A percentile compares a stretch with the other conserved stretches of the same genome.
Conservation (phyloP, 805 yeast genomes). For the Saccharomycopsis babjevae region DNA sequence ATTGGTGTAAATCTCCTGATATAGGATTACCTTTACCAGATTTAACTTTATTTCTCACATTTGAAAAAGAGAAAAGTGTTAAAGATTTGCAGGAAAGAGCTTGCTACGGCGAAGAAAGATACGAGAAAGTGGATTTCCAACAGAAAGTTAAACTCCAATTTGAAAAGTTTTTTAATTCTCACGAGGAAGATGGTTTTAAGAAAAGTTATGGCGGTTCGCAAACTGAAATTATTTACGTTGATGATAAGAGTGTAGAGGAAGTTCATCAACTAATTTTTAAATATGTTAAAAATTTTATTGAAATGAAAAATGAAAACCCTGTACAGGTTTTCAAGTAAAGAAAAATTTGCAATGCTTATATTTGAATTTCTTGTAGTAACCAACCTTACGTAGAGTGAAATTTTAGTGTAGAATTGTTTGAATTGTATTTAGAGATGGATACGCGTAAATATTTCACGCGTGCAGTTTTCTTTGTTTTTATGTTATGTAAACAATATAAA, state of each 20-base stretch:
- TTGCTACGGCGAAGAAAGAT: conserved; percentile 92
- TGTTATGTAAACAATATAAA: no score
- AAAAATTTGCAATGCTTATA: no score
- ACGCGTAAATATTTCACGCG: no score
- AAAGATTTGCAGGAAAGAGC: conserved; percentile 38
- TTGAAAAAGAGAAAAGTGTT: conserved; percentile 34
- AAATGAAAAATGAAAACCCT: not conserved
- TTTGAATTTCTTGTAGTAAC: no score
- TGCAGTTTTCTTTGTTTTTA: no score
- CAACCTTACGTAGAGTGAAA: no score
- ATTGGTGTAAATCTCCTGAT: conserved; percentile 82
- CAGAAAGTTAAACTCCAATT: conserved; percentile 56
- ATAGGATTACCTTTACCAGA: conserved; percentile 83
- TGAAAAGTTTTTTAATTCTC: conserved; percentile 30
- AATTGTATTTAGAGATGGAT: no score
- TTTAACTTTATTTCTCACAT: conserved; percentile 62
- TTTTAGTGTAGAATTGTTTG: no score
- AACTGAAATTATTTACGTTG: conserved; percentile 50
- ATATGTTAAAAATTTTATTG: not conserved
- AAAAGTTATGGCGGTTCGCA: conserved; percentile 16
- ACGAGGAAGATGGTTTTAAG: conserved; percentile 1
- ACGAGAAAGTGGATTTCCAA: conserved; percentile 72
- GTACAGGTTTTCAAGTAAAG: conserved; percentile 5
- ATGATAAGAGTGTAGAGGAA: conserved; percentile 43
- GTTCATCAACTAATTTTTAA: conserved; percentile 42